phyloP scores from a whole-genome alignment of 805 yeast species.

The Metschnikowia shivogae region DNA sequence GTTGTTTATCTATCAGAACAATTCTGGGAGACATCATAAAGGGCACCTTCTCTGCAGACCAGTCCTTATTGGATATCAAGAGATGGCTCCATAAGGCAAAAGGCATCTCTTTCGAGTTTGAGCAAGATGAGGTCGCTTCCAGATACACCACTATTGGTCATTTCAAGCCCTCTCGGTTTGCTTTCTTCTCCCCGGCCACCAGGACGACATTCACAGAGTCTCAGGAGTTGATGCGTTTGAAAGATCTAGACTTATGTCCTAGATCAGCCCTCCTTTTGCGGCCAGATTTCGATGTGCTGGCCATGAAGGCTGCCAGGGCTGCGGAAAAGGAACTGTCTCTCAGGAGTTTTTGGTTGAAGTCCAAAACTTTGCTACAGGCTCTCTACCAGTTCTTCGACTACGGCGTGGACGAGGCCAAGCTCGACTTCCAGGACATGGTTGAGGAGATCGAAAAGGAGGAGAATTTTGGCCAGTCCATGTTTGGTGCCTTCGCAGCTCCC shows the following conservation, averaged over 20 bases:
- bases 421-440: slow-evolving; percentile 10
- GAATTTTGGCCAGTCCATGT: not conserved
- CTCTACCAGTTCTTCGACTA: slow-evolving; percentile 41
- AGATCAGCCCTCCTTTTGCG: slow-evolving; percentile 72
- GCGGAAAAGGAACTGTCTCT: slow-evolving; percentile 5
- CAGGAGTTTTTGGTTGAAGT: not conserved
- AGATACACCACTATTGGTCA: slow-evolving; percentile 19
- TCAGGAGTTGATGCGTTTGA: slow-evolving; percentile 49
- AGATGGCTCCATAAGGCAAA: slow-evolving; percentile 17
- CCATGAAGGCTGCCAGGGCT: slow-evolving; percentile 11
- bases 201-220: slow-evolving; percentile 47
- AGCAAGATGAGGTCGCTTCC: slow-evolving; percentile 8
- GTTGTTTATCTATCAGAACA: slow-evolving; percentile 12
- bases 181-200: slow-evolving; percentile 42
- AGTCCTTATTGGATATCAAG: slow-evolving; percentile 14
- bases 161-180: slow-evolving; percentile 52
- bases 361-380: slow-evolving; percentile 21
- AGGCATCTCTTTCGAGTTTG: slow-evolving; percentile 11
- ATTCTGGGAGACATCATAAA: slow-evolving; percentile 12
- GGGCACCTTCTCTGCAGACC: slow-evolving; percentile 8
- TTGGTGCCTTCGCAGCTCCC: slow-evolving; percentile 2
- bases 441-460: slow-evolving; percentile 3
- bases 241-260: slow-evolving; percentile 57
- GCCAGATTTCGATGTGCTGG: slow-evolving; percentile 42
- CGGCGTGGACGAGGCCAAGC: slow-evolving; percentile 28